phyloP scores from a whole-genome alignment of 768 basidiomycete species.

The Leccinum barrowsii region DNA sequence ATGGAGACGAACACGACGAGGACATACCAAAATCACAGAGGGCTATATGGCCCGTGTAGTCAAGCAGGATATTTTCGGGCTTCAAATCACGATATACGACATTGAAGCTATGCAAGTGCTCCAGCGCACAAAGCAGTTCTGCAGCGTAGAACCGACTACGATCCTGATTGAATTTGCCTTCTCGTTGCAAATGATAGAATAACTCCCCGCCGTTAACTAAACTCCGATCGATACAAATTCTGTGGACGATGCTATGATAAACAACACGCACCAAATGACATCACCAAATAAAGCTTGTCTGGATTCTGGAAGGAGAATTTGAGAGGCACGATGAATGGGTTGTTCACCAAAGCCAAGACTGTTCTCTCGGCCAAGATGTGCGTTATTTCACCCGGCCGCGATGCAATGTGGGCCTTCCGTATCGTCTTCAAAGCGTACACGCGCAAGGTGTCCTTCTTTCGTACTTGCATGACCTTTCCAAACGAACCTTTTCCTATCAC shows the following conservation, averaged over 20 bases:
- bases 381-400: conserved; percentile 93
- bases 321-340: conserved; percentile 97
- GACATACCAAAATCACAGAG: conserved; percentile 87
- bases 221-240: conserved; percentile 3
- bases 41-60: conserved; percentile 97
- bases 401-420: conserved; percentile 96
- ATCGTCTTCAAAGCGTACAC: conserved; percentile 99
- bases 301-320: conserved; percentile 99
- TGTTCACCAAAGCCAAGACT: conserved; percentile 94
- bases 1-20: not conserved
- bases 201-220: conserved; percentile 95
- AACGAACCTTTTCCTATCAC: conserved; percentile 98
- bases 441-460: conserved; percentile 96
- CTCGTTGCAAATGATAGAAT: conserved; percentile 95
- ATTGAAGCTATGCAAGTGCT: conserved; percentile 96
- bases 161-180: conserved; percentile 93
- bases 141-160: conserved; percentile 96
- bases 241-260: not conserved
- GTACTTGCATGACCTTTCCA: conserved; percentile 99
- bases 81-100: conserved; percentile 98
- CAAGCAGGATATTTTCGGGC: conserved; percentile 95
- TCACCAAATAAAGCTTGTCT: conserved; percentile 94
- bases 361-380: conserved; percentile 97
- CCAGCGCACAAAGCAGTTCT: conserved; percentile 91
- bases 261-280: conserved; percentile 80